These are phyloP conservation scores for Oxytropis ochrocephala DNA, from an alignment of 306 rosid species.

Conservation along the genomic window DNA sequence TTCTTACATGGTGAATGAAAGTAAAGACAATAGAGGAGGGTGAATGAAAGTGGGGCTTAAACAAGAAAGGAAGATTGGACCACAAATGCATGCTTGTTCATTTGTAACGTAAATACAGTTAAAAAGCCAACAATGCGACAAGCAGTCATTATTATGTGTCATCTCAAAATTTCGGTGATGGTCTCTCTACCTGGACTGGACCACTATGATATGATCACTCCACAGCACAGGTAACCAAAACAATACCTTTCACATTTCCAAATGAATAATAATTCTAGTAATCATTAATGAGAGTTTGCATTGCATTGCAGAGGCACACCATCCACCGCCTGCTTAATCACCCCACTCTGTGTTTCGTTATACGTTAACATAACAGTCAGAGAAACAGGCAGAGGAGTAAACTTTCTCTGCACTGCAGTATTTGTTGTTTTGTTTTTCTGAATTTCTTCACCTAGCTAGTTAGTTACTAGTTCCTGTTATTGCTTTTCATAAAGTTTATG, in stretches of 20 bases:
- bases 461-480: no score
- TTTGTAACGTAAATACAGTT: not conserved
- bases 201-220: no score
- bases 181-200: not conserved
- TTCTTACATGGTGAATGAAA: no score
- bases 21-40: not conserved
- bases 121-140: constrained; percentile 28
- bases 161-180: not conserved
- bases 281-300: not conserved
- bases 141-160: constrained; percentile 37
- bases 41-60: not conserved
- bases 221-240: not conserved
- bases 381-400: no score
- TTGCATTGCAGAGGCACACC: not conserved
- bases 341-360: not conserved
- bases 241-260: not conserved
- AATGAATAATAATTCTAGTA: not conserved
- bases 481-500: no score
- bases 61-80: constrained; percentile 8
- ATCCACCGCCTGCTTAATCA: not conserved
- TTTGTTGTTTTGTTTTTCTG: no score
- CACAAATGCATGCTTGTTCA: constrained; percentile 10
- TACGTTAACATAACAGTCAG: no score
- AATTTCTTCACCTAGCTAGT: no score
- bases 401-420: no score